Conservation (phyloP, 148 eudicot genomes). For the Rhododendron kiyosumense region DNA sequence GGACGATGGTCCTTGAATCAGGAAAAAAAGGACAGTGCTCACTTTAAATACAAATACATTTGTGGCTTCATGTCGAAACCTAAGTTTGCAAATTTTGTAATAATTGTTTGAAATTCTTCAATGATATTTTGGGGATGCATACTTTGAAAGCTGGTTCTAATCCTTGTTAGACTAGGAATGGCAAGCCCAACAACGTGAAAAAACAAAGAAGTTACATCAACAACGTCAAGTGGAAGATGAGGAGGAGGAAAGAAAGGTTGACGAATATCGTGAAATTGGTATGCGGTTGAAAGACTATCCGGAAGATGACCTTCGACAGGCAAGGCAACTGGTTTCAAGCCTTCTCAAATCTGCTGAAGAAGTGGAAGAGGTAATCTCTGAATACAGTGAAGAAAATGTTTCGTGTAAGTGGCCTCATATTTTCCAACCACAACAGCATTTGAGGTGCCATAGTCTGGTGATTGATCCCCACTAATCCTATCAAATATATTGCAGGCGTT, state of each 20-base stretch:
- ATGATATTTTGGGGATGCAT: not conserved
- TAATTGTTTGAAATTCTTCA: not conserved
- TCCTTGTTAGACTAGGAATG: constrained; percentile 53
- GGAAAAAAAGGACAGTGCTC: not conserved
- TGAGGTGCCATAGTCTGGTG: not conserved
- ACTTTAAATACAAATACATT: not conserved
- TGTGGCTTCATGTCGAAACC: not conserved
- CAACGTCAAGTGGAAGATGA: constrained; percentile 75
- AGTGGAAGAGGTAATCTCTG: constrained; percentile 76
- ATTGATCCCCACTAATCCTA: not conserved
- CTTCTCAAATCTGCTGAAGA: constrained; percentile 91
- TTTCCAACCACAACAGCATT: not conserved
- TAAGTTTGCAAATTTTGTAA: not conserved
- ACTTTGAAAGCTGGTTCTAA: constrained; percentile 16
- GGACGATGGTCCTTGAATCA: not conserved
- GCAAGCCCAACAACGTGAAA: constrained; percentile 85
- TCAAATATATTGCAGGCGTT: not conserved
- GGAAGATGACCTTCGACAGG: constrained; percentile 69
- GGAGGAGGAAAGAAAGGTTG: constrained; percentile 83
- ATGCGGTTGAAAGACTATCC: constrained; percentile 64
- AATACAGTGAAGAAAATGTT: not conserved
- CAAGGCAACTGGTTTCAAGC: constrained; percentile 73
- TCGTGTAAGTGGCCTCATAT: not conserved
- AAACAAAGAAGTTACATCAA: constrained; percentile 67
- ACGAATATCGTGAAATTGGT: constrained; percentile 85